A percentile compares a stretch with the other conserved stretches of the same genome.
phyloP scores from a whole-genome alignment of 1,284 basidiomycete genomes.

The Ceratobasidium sp. region DNA sequence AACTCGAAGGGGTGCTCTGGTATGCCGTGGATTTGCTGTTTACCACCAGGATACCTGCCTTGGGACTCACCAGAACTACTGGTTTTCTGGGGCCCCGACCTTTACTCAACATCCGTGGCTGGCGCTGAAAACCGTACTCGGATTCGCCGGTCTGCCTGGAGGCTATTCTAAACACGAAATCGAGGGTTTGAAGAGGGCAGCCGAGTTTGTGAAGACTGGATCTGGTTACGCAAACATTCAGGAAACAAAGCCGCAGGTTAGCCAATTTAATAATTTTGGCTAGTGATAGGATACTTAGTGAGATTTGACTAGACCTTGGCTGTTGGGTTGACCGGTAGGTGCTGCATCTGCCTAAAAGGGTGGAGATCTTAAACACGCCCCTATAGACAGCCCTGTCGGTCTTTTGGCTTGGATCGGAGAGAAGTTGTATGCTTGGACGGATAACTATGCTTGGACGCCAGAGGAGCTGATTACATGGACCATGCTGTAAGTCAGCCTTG shows the following conservation, averaged over 20 bases:
- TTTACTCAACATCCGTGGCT: conserved; percentile 41
- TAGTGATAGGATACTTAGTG: not conserved
- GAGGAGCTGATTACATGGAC: conserved; percentile 47
- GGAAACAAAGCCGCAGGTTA: conserved; percentile 46
- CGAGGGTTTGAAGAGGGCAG: conserved; percentile 35
- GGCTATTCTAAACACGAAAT: conserved; percentile 46
- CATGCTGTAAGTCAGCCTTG: conserved; percentile 43
- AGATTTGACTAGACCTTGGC: conserved; percentile 44
- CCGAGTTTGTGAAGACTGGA: conserved; percentile 30
- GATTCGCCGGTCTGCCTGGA: conserved; percentile 44
- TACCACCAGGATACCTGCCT: conserved; percentile 45
- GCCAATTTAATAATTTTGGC: not conserved
- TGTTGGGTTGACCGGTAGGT: conserved; percentile 45
- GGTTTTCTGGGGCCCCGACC: conserved; percentile 29
- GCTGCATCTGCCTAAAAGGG: not conserved
- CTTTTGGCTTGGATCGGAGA: conserved; percentile 47
- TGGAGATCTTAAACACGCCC: not conserved
- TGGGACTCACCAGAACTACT: conserved; percentile 45
- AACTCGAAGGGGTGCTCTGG: conserved; percentile 43
- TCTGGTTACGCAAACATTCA: conserved; percentile 45
- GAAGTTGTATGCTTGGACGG: conserved; percentile 46
- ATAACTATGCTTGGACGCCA: conserved; percentile 46
- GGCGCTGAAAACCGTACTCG: conserved; percentile 39
- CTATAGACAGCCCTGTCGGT: conserved; percentile 45
- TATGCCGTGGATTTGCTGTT: conserved; percentile 45